A percentile compares a stretch with the other conserved stretches of the same genome.
These are phyloP conservation scores for Nicotiana rustica DNA, from an alignment of 305 asterid species.

Conservation along the genomic window DNA sequence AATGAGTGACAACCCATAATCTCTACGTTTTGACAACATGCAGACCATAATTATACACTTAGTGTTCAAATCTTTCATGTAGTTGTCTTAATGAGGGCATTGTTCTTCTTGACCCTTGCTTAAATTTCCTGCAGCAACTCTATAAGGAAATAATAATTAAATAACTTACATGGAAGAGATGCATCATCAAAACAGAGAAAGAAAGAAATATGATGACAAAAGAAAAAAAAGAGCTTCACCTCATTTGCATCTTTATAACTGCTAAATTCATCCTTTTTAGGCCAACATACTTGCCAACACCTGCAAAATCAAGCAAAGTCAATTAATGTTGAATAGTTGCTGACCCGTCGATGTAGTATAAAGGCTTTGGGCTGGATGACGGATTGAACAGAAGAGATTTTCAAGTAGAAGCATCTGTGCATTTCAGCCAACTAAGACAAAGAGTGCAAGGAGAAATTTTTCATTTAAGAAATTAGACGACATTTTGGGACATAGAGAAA, in stretches of 20 bases:
- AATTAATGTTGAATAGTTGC: conserved; percentile 21
- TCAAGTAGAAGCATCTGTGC: neutral
- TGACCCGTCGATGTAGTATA: neutral
- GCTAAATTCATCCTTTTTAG: conserved; percentile 57
- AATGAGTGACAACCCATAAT: conserved; percentile 20
- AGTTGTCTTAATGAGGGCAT: neutral
- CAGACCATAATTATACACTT: neutral
- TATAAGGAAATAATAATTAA: neutral
- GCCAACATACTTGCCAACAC: conserved; percentile 76
- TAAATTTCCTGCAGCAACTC: neutral
- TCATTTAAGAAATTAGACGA: conserved; percentile 6
- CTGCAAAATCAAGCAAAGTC: conserved; percentile 40
- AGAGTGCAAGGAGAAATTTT: conserved; percentile 6
- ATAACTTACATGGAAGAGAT: neutral
- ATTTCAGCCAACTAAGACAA: conserved; percentile 12
- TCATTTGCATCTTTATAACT: conserved; percentile 79
- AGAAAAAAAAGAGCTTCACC: conserved; percentile 44
- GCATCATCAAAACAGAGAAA: neutral
- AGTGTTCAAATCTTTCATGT: neutral
- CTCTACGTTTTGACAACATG: neutral
- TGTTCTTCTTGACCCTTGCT: neutral
- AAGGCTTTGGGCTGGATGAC: neutral
- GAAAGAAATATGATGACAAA: neutral
- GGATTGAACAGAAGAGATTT: neutral
- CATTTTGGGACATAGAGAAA: conserved; percentile 7